Conservation (phyloP, 148 eudicot species). For the Camellia lanceoleosa region DNA sequence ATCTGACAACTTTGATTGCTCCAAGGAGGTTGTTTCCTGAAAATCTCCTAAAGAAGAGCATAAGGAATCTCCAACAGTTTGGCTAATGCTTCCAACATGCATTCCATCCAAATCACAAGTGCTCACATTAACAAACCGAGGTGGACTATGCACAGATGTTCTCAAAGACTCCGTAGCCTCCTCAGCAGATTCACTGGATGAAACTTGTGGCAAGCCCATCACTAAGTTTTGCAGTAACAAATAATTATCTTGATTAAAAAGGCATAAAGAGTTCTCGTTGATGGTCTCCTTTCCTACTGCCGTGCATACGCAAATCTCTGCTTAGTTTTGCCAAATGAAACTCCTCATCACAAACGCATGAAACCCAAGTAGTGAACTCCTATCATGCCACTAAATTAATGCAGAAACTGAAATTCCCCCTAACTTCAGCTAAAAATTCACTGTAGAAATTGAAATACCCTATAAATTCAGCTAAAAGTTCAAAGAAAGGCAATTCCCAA, state of each 20-base stretch:
- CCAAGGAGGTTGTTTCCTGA: conserved; percentile 20
- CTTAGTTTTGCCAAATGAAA: background rate
- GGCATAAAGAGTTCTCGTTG: background rate
- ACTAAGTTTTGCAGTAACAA: conserved; percentile 8
- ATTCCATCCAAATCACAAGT: conserved; percentile 33
- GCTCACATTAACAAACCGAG: conserved; percentile 25
- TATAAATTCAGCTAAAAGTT: background rate
- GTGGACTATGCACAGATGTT: conserved; percentile 19
- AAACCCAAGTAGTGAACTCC: background rate
- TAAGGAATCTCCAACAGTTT: conserved; percentile 16
- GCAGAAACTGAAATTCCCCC: background rate
- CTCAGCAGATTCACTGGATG: conserved; percentile 33
- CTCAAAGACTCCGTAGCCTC: conserved; percentile 27
- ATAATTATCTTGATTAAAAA: conserved; percentile 9
- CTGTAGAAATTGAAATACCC: background rate
- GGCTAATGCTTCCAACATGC: conserved; percentile 17
- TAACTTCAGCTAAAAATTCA: no score
- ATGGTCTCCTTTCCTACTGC: background rate
- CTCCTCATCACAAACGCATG: background rate
- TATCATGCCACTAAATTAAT: background rate
- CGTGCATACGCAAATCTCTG: background rate
- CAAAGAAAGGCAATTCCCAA: conserved; percentile 9
- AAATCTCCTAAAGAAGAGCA: conserved; percentile 35
- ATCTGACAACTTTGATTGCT: conserved; percentile 25
- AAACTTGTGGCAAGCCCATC: conserved; percentile 73